A percentile compares a stretch with the other conserved stretches of the same genome.
phyloP scores from a whole-genome alignment of 768 basidiomycete genomes.

The Macrolepiota dolichaula region DNA sequence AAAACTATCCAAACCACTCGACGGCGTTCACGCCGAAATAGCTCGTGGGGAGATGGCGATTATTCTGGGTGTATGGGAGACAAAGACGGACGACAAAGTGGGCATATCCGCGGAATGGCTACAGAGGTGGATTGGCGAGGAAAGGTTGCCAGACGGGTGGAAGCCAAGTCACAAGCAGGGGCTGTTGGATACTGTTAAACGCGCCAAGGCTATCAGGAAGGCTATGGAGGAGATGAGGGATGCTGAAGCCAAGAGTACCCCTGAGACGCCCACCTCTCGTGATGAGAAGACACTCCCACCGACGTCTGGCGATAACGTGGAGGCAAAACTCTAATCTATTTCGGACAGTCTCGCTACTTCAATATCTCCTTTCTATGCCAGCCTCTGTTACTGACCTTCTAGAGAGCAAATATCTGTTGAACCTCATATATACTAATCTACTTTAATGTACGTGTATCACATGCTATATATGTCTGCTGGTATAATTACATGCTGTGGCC shows the following conservation, averaged over 20 bases:
- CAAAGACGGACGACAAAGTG: constrained; percentile 28
- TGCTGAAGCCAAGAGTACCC: constrained; percentile 13
- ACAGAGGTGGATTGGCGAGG: constrained; percentile 46
- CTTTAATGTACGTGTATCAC: no score
- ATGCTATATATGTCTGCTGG: no score
- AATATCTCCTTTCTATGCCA: background rate
- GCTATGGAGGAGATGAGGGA: constrained; percentile 23
- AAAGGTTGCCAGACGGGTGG: constrained; percentile 49
- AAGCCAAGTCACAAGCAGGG: constrained; percentile 33
- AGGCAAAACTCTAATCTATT: background rate
- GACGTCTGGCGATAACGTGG: background rate
- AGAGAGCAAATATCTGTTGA: no score
- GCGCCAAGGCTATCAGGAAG: constrained; percentile 25
- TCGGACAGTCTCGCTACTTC: background rate
- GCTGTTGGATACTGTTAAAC: constrained; percentile 31
- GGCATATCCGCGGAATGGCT: constrained; percentile 47
- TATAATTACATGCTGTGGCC: no score
- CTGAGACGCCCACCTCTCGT: background rate
- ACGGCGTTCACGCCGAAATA: constrained; percentile 50
- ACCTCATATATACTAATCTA: no score
- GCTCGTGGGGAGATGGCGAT: constrained; percentile 69
- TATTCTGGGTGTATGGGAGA: constrained; percentile 54
- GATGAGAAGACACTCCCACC: background rate
- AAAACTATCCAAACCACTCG: constrained; percentile 35
- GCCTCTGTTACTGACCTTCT: no score